Base-by-base conservation (phyloP, 176 grass and related monocot species). In the Paspalum notatum region DNA sequence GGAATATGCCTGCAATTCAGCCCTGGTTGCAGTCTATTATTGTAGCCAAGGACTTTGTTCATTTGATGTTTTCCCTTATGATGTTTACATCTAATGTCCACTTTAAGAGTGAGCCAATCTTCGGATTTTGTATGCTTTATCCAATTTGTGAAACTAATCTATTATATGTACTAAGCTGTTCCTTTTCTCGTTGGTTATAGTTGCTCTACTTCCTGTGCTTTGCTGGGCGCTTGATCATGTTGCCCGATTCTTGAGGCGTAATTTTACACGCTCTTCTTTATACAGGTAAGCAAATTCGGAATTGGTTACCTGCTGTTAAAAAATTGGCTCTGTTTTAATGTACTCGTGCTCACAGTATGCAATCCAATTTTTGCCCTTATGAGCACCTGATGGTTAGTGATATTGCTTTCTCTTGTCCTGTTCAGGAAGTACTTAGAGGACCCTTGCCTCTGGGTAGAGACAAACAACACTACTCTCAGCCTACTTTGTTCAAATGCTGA, bases 181-280 rank as follows among this genome's bases (percentile, higher is more conserved):
- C 51, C 55, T 18, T 86, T 77, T 71, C 40, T 49, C 72, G 51
- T 85, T 76, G 15, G 47, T 84, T 79, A 62, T 84, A 98, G 96
- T 95, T 93, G 88, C 90, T 80, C 80, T 98, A 75, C 86, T 98
- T 51, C 96, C 96, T 81, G 92, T 93, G 32, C 82, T 98, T 74
- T 98, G 96, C 65, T 98, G 96, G 96, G 84, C 92, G 9, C 85
- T 98, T 74, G 92, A 95, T 71, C 92, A 93, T 87, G 92, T 98
- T 78, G 87, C 96, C 55, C 90, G 85, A 75, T 98, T 98, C 57
- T 62, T 98, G 77, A 95, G 92, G 70, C 62, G 71, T 71, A 93
- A 98, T 71, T 98, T 98, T 83, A 63, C 86, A 22, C 81, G 20
- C 16, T 95, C 92, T 62, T 91, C 90, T 86, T 80, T 98, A 37